phyloP scores from a whole-genome alignment of 164 flowering plant species.

The Piper betle region DNA sequence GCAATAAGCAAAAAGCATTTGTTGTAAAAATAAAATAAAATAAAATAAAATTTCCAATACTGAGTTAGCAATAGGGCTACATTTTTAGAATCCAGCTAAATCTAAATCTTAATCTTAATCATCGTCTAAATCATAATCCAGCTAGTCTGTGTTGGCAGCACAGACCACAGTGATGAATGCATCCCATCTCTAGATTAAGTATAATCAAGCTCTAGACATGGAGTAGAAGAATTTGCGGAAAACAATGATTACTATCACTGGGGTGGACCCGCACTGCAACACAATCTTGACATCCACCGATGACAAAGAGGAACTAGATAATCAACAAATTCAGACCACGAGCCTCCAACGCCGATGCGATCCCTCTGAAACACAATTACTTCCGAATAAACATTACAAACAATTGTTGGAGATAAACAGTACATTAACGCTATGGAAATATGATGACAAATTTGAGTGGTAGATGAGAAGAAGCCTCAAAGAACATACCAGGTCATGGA shows the following conservation, averaged over 20 bases:
- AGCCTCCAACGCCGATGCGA: constrained; percentile 60
- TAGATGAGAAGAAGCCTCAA: background rate
- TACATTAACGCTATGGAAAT: background rate
- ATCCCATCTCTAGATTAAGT: background rate
- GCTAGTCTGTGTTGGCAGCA: too few species aligned
- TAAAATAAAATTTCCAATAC: too few species aligned
- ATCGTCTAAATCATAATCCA: too few species aligned
- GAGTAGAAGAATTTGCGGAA: too few species aligned
- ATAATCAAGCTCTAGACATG: background rate
- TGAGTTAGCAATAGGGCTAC: too few species aligned
- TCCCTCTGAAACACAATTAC: constrained; percentile 36
- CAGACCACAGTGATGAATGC: background rate
- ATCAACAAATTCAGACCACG: constrained; percentile 71
- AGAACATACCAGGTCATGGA: constrained; percentile 52
- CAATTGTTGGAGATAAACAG: background rate
- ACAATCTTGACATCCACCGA: constrained; percentile 63
- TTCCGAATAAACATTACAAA: background rate
- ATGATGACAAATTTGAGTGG: background rate
- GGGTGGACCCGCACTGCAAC: constrained; percentile 22
- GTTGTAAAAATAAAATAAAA: too few species aligned
- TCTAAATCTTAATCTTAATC: too few species aligned
- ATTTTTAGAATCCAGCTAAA: too few species aligned
- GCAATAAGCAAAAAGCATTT: too few species aligned
- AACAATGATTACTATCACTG: constrained; percentile 19
- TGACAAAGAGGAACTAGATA: constrained; percentile 51